Conservation (phyloP, 139 green algal genomes). For the Desmodesmus armatus region DNA sequence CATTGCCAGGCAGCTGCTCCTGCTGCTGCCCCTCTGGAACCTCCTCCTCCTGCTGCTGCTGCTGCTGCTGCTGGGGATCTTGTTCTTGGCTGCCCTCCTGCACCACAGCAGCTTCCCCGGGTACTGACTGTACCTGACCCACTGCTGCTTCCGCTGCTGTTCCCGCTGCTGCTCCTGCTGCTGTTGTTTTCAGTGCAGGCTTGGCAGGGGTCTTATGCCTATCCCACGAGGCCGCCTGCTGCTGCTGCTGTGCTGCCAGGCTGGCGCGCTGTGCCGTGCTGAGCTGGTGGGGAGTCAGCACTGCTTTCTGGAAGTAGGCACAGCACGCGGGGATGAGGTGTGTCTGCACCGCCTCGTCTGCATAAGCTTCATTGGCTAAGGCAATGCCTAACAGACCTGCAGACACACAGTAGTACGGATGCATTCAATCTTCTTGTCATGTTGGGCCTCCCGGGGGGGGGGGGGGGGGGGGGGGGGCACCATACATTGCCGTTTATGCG, state of each 20-base stretch:
- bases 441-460: too few species aligned
- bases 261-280: conserved; percentile 1
- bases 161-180: conserved; percentile 20
- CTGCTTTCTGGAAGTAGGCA: conserved; percentile 40
- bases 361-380: conserved; percentile 58
- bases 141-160: neutral
- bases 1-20: too few species aligned
- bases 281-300: neutral
- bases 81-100: too few species aligned
- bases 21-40: neutral
- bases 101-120: too few species aligned
- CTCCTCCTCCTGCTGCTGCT: conserved; percentile 13
- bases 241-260: neutral
- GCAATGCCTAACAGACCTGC: conserved; percentile 57
- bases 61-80: neutral
- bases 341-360: conserved; percentile 55
- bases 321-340: conserved; percentile 41
- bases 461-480: too few species aligned
- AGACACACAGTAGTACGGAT: too few species aligned
- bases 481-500: too few species aligned
- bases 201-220: too few species aligned
- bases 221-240: too few species aligned
- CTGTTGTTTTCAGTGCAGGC: neutral
- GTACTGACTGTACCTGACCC: too few species aligned
- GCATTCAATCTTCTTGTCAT: too few species aligned